phyloP scores from a whole-genome alignment of 2,329 filamentous ascomycete genomes.

The Xylariaceae sp. region DNA sequence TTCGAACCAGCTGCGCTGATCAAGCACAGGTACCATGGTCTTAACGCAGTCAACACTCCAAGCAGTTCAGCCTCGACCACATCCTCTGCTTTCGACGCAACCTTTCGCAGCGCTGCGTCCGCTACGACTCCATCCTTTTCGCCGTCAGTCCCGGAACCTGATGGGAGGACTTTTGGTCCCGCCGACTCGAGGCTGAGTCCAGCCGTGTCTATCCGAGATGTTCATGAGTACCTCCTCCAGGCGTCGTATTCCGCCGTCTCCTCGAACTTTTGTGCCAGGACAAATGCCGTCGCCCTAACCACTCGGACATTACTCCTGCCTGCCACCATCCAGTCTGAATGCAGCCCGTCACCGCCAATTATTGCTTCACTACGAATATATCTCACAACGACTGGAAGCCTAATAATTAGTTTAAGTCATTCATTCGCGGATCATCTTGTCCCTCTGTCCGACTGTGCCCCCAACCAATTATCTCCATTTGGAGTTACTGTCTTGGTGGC shows the following conservation, averaged over 20 bases:
- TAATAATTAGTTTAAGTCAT: slow-evolving; percentile 49
- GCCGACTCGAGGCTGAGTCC: slow-evolving; percentile 35
- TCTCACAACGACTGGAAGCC: slow-evolving; percentile 52
- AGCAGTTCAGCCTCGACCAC: slow-evolving; percentile 44
- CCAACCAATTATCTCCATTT: slow-evolving; percentile 38
- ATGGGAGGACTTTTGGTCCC: slow-evolving; percentile 30
- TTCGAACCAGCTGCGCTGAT: slow-evolving; percentile 49
- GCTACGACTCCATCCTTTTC: slow-evolving; percentile 29
- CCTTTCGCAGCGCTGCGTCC: slow-evolving; percentile 33
- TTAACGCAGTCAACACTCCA: slow-evolving; percentile 42
- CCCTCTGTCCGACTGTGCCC: slow-evolving; percentile 42
- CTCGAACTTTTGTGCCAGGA: slow-evolving; percentile 45
- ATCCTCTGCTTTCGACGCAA: slow-evolving; percentile 38
- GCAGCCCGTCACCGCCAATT: slow-evolving; percentile 32
- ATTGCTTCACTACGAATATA: slow-evolving; percentile 52
- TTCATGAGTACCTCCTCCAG: slow-evolving; percentile 52
- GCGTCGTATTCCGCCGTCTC: slow-evolving; percentile 51
- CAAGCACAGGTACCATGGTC: slow-evolving; percentile 40
- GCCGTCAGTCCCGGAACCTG: slow-evolving; percentile 26
- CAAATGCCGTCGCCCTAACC: slow-evolving; percentile 50
- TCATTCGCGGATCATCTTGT: slow-evolving; percentile 46
- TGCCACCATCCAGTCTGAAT: slow-evolving; percentile 33
- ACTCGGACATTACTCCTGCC: slow-evolving; percentile 48
- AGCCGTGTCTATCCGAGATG: slow-evolving; percentile 39
- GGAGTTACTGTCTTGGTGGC: slow-evolving; percentile 50